A percentile compares a stretch with the other conserved stretches of the same genome.
Evolutionary conservation across 2,329 filamentous ascomycete species (phyloP).

Genomic region (Aspergillus pseudoterreus): DNA sequence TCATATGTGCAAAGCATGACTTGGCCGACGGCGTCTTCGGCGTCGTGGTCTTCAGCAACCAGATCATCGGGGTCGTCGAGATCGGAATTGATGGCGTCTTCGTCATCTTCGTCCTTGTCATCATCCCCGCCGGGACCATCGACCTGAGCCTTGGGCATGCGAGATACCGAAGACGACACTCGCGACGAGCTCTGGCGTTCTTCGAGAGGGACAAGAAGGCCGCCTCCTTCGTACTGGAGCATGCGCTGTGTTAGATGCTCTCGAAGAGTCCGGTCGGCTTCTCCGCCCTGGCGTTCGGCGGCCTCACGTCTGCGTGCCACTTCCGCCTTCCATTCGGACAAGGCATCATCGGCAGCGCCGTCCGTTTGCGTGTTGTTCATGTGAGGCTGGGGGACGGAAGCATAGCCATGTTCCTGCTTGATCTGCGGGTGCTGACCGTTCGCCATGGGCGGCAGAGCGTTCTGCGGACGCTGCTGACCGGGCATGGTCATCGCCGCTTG

Average conservation of each 20-base stretch:
- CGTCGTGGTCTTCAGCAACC: constrained; percentile 76
- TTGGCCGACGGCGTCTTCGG: constrained; percentile 76
- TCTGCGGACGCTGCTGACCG: constrained; percentile 29
- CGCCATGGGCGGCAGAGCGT: constrained; percentile 28
- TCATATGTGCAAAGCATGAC: constrained; percentile 99
- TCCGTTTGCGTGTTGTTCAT: constrained; percentile 66
- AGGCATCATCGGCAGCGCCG: constrained; percentile 61
- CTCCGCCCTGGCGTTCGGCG: constrained; percentile 30
- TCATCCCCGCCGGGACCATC: constrained; percentile 54
- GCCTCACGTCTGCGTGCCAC: constrained; percentile 42
- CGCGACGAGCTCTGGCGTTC: constrained; percentile 34
- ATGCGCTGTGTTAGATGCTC: constrained; percentile 41
- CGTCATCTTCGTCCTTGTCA: constrained; percentile 65
- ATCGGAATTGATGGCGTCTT: constrained; percentile 97
- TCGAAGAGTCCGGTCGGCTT: constrained; percentile 39
- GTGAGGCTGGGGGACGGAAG: constrained; percentile 35
- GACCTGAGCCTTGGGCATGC: constrained; percentile 43
- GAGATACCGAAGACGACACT: constrained; percentile 21
- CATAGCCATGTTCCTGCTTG: constrained; percentile 36
- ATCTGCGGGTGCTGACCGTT: constrained; percentile 42
- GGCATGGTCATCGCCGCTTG: constrained; percentile 33
- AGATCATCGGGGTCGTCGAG: constrained; percentile 92
- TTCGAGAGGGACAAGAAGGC: constrained; percentile 41
- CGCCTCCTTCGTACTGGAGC: constrained; percentile 43
- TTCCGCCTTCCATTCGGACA: constrained; percentile 52